These are phyloP conservation scores for Triticum monococcum DNA, from an alignment of 176 grass and related monocot species.

Conservation along the genomic window DNA sequence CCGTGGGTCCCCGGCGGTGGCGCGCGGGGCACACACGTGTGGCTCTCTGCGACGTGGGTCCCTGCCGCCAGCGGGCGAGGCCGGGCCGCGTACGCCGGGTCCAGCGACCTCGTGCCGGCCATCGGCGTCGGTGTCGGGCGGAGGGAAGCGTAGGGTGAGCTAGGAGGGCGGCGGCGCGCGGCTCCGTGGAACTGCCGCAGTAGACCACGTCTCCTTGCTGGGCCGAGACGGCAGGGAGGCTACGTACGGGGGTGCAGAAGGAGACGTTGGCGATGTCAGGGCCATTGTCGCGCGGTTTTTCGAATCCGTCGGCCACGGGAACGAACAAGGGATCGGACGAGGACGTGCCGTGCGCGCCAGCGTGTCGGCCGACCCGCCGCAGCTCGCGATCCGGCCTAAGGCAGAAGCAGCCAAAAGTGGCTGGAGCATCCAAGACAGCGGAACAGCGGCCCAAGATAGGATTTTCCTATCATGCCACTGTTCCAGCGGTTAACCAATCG, in stretches of 20 bases:
- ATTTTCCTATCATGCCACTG: too few relatives aligned
- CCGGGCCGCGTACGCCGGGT: not conserved
- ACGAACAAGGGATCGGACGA: not conserved
- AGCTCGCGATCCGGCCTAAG: not conserved
- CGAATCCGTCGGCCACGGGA: not conserved
- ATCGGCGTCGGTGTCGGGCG: slow-evolving; percentile 15
- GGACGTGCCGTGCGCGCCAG: not conserved
- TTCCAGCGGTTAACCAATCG: too few relatives aligned
- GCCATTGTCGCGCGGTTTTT: not conserved
- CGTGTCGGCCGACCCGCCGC: not conserved
- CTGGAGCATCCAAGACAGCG: not conserved
- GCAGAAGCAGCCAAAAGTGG: not conserved
- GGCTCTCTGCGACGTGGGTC: not conserved
- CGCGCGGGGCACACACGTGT: too few relatives aligned
- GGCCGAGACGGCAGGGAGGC: not conserved
- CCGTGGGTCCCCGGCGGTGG: not conserved
- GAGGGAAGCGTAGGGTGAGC: not conserved
- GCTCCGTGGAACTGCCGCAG: not conserved
- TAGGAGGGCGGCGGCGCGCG: not conserved
- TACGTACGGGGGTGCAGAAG: not conserved
- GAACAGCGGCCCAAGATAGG: too few relatives aligned
- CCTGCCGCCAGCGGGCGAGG: fast-evolving
- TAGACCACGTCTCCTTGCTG: not conserved
- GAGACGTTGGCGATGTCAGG: not conserved
- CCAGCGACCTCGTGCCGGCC: not conserved